phyloP scores from a whole-genome alignment of 176 grass and related monocot species.

The Cenchrus americanus region DNA sequence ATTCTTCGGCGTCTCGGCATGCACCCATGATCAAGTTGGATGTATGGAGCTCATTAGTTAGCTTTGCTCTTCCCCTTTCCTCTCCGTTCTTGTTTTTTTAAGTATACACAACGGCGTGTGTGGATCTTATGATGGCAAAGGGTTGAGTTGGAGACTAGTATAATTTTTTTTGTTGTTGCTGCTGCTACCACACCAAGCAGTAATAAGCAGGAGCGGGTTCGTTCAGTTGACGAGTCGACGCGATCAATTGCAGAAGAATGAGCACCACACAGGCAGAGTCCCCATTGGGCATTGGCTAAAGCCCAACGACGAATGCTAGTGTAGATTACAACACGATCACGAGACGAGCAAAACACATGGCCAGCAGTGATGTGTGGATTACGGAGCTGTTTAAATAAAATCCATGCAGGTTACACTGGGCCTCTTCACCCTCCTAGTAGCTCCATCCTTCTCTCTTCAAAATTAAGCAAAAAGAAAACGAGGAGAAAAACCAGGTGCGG shows the following conservation, averaged over 20 bases:
- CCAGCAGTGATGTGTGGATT: neutral
- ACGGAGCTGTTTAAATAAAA: neutral
- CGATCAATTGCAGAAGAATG: neutral
- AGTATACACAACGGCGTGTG: neutral
- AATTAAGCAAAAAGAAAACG: neutral
- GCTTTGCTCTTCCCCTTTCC: no score
- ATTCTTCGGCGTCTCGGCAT: neutral
- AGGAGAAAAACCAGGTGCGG: no score
- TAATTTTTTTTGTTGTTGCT: neutral
- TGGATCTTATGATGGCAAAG: neutral
- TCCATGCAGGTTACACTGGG: no score
- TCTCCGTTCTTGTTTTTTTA: neutral
- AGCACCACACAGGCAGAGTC: neutral
- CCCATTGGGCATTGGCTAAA: neutral
- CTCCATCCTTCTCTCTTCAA: neutral
- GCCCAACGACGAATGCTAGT: neutral
- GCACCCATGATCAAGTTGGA: no score
- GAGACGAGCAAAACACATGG: constrained; percentile 7
- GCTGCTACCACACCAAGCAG: no score
- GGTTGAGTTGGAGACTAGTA: no score
- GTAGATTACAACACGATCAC: neutral
- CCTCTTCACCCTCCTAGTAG: neutral
- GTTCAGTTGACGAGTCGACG: neutral
- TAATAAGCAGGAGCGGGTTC: neutral
- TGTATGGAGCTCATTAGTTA: no score